These are phyloP conservation scores for Linnemannia schmuckeri DNA, from an alignment of 192 early-diverging fungal genomes.

Conservation along the genomic window DNA sequence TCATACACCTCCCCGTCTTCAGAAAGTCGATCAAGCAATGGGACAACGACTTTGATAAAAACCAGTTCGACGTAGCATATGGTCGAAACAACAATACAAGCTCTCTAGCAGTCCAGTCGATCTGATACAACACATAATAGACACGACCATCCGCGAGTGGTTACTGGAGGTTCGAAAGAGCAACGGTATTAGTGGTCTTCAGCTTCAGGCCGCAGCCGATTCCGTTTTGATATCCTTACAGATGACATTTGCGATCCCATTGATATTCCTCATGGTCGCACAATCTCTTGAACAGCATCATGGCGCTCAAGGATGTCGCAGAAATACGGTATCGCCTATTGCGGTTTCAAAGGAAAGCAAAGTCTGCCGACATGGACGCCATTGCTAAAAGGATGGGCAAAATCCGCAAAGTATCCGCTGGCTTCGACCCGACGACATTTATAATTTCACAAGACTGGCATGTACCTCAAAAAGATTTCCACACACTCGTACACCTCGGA, in stretches of 20 bases:
- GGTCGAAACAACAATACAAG: background rate
- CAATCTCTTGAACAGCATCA: background rate
- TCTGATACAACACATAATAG: background rate
- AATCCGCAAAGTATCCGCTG: background rate
- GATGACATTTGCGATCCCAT: background rate
- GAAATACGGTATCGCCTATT: background rate
- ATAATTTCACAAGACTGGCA: background rate
- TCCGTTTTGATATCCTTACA: background rate
- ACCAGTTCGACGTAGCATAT: background rate
- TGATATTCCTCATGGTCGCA: background rate
- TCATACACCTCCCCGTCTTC: background rate
- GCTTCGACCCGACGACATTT: background rate
- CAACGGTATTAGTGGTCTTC: background rate
- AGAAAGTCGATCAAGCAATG: background rate
- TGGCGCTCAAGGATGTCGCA: background rate
- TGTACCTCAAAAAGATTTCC: slow-evolving; percentile 13
- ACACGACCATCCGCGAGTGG: background rate
- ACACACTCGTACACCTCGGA: background rate
- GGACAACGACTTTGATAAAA: background rate
- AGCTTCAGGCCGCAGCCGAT: background rate
- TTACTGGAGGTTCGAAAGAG: background rate
- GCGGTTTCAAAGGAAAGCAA: slow-evolving; percentile 5
- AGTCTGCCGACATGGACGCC: background rate
- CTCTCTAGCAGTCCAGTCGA: background rate
- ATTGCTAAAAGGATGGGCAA: background rate